Percentiles rank a stretch among this genome's conserved stretches.
These are phyloP conservation scores for Nadsonia commutata DNA, from an alignment of 1,139 yeast genomes.

Conservation along the genomic window DNA sequence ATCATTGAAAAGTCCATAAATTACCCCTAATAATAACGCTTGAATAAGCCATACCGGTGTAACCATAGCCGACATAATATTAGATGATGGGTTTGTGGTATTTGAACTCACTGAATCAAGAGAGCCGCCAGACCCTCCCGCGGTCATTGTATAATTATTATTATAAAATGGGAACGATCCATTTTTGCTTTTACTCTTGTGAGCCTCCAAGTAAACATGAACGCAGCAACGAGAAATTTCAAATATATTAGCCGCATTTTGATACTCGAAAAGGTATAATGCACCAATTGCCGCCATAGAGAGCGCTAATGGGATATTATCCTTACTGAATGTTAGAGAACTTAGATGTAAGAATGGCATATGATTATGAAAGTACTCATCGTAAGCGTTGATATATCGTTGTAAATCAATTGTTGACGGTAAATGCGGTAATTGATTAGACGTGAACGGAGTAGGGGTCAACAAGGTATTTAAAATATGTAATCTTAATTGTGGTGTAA, in stretches of 20 bases:
- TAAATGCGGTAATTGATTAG: conserved; percentile 34
- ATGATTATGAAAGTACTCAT: conserved; percentile 60
- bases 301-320: conserved; percentile 61
- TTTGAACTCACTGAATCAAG: not conserved
- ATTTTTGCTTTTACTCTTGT: conserved; percentile 16
- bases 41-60: conserved; percentile 87
- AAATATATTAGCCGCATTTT: conserved; percentile 61
- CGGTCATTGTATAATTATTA: too few relatives aligned
- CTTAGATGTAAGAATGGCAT: conserved; percentile 67
- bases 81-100: not conserved
- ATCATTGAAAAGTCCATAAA: conserved; percentile 69
- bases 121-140: conserved; percentile 3
- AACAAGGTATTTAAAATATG: conserved; percentile 40
- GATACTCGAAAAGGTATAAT: conserved; percentile 64
- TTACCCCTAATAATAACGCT: conserved; percentile 63
- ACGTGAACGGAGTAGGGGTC: conserved; percentile 46
- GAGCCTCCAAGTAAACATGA: conserved; percentile 57
- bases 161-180: too few relatives aligned
- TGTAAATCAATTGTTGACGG: conserved; percentile 67
- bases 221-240: conserved; percentile 67
- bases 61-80: not conserved
- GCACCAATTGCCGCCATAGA: conserved; percentile 88
- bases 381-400: conserved; percentile 55
- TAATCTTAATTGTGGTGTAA: conserved; percentile 58
- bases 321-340: conserved; percentile 42